phyloP scores from a whole-genome alignment of 208 protist genomes.

The Trypanosoma rangeli region DNA sequence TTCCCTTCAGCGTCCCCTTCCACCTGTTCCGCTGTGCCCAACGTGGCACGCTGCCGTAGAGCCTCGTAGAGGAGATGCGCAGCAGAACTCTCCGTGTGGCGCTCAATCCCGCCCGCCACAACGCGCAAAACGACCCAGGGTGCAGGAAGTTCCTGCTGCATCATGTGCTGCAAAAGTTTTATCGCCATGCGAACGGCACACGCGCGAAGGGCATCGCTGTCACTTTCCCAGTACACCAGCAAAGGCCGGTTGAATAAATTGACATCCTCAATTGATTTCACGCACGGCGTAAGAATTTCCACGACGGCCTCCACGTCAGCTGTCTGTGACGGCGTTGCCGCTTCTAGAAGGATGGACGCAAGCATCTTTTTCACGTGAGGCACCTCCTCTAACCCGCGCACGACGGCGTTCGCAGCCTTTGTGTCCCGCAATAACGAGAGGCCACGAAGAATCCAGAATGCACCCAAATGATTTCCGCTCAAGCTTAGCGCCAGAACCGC shows the following conservation, averaged over 20 bases:
- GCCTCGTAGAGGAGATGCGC: conserved; percentile 14
- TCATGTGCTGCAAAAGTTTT: conserved; percentile 2
- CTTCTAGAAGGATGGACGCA: conserved; percentile 6
- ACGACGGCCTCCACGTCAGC: conserved; percentile 18
- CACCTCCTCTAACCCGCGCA: conserved; percentile 3
- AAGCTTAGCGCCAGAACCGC: conserved; percentile 25
- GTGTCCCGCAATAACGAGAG: background rate
- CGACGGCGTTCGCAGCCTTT: background rate
- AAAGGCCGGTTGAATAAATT: conserved; percentile 22
- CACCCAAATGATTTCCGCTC: conserved; percentile 22
- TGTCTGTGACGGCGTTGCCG: background rate
- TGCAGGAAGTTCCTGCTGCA: conserved; percentile 9
- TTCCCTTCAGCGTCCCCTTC: background rate
- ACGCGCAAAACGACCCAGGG: conserved; percentile 15
- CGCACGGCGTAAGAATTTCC: conserved; percentile 5
- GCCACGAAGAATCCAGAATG: conserved; percentile 22
- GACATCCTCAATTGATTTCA: conserved; percentile 13
- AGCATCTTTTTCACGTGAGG: conserved; percentile 19
- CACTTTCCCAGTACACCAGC: conserved; percentile 1
- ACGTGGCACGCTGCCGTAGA: background rate
- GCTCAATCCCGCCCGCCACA: conserved; percentile 13
- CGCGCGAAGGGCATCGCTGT: background rate
- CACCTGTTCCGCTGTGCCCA: background rate
- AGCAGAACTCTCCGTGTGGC: background rate
- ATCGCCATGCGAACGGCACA: conserved; percentile 6